Conservation (phyloP, 2,329 filamentous ascomycete genomes). For the Aureobasidium sp. region DNA sequence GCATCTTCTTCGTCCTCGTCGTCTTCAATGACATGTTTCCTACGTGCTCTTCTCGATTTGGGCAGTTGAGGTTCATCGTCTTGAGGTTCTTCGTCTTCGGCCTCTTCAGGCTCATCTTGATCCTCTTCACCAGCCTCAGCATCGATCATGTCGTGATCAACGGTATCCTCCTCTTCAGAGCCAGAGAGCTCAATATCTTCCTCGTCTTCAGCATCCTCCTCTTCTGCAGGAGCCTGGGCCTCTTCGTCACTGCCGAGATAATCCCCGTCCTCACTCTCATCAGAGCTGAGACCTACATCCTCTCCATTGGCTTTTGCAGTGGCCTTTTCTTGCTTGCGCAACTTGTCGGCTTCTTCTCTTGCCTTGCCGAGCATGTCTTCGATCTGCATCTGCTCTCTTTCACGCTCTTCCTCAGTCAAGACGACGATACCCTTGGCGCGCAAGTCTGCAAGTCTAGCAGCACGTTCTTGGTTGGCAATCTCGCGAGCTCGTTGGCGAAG, state of each 20-base stretch:
- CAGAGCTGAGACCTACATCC: slow-evolving; percentile 41
- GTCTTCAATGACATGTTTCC: slow-evolving; percentile 24
- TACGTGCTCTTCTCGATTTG: slow-evolving; percentile 18
- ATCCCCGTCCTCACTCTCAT: slow-evolving; percentile 47
- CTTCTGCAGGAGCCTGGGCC: slow-evolving; percentile 24
- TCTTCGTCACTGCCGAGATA: slow-evolving; percentile 32
- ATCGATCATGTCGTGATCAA: slow-evolving; percentile 25
- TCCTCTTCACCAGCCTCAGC: slow-evolving; percentile 23
- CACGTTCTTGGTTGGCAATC: slow-evolving; percentile 70
- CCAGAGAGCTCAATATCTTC: slow-evolving; percentile 15
- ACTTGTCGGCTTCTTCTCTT: slow-evolving; percentile 66
- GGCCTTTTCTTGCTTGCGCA: slow-evolving; percentile 68
- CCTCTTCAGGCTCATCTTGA: slow-evolving; percentile 23
- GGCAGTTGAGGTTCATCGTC: slow-evolving; percentile 18
- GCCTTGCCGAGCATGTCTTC: slow-evolving; percentile 85
- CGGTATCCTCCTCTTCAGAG: slow-evolving; percentile 20
- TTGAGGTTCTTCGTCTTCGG: slow-evolving; percentile 15
- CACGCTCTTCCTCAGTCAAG: slow-evolving; percentile 78
- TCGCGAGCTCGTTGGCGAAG: slow-evolving; percentile 65
- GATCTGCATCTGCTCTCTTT: slow-evolving; percentile 70
- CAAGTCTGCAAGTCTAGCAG: slow-evolving; percentile 67
- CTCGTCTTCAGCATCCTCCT: slow-evolving; percentile 28
- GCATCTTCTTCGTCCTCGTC: slow-evolving; percentile 23
- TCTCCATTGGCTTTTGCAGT: slow-evolving; percentile 57
- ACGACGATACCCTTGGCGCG: slow-evolving; percentile 71